Percentiles rank a stretch among this genome's conserved stretches.
Evolutionary conservation across 1,284 basidiomycete species (phyloP).

Genomic region (Ceratobasidium sp.): DNA sequence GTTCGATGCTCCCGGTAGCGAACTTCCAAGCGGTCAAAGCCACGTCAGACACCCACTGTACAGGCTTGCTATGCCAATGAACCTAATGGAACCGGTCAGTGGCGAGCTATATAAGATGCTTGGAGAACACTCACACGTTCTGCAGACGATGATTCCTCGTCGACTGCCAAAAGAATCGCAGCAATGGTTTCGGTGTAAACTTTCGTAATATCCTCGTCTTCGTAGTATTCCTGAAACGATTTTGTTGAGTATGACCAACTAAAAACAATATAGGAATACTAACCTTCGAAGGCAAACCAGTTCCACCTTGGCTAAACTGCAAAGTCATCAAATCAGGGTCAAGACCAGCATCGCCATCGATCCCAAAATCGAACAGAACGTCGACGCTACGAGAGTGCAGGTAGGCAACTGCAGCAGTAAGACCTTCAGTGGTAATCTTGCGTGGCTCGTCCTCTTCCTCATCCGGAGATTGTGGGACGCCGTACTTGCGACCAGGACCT

Average conservation of each 20-base stretch:
- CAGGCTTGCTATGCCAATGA: constrained; percentile 48
- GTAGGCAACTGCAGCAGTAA: constrained; percentile 88
- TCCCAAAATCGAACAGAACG: constrained; percentile 80
- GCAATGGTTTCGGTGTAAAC: constrained; percentile 81
- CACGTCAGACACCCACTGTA: constrained; percentile 65
- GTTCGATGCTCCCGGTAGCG: constrained; percentile 23
- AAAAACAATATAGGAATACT: neutral
- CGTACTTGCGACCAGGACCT: constrained; percentile 42
- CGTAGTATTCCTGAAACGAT: constrained; percentile 83
- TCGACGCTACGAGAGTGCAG: constrained; percentile 89
- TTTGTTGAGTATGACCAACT: neutral
- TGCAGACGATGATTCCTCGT: constrained; percentile 55
- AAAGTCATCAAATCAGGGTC: constrained; percentile 90
- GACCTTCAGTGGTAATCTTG: constrained; percentile 54
- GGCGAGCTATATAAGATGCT: neutral
- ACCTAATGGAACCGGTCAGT: constrained; percentile 4
- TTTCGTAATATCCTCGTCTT: constrained; percentile 78
- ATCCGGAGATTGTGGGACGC: constrained; percentile 6
- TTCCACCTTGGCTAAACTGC: constrained; percentile 85
- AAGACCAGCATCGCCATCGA: constrained; percentile 92
- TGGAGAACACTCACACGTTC: neutral
- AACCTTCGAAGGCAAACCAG: constrained; percentile 92
- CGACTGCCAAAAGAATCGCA: constrained; percentile 75
- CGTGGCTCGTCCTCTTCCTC: constrained; percentile 35
- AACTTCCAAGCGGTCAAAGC: constrained; percentile 22